A percentile compares a stretch with the other conserved stretches of the same genome.
Evolutionary conservation across 352 stramenopile genomes (phyloP).

Genomic region (Globisporangium perplexum): DNA sequence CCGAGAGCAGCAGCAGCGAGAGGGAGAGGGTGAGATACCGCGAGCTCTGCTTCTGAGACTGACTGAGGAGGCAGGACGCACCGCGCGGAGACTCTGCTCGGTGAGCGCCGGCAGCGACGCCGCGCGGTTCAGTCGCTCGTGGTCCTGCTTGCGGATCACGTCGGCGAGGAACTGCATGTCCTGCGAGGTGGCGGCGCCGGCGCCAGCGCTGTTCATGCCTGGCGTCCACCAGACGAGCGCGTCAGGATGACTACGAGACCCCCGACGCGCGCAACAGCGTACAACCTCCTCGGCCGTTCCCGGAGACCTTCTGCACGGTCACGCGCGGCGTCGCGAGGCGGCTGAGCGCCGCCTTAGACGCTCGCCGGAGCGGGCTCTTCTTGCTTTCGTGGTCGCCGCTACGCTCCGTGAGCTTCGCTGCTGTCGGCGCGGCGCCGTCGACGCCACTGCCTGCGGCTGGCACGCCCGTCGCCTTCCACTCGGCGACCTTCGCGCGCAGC

Average conservation of each 20-base stretch:
- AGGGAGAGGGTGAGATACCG: neutral
- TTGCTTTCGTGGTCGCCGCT: neutral
- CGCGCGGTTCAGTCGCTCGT: conserved; percentile 21
- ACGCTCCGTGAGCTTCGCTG: no score
- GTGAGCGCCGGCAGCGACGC: conserved; percentile 14
- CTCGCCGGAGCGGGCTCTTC: conserved; percentile 20
- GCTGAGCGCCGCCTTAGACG: conserved; percentile 40
- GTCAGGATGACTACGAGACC: neutral
- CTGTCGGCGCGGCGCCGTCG: no score
- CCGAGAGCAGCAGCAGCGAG: neutral
- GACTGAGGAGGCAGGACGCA: conserved; percentile 18
- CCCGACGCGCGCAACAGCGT: neutral
- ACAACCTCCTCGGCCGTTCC: neutral
- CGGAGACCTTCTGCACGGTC: conserved; percentile 11
- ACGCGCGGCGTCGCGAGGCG: conserved; percentile 29
- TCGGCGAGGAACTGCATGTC: conserved; percentile 46
- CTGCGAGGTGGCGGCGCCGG: conserved; percentile 23
- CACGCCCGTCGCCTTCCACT: conserved; percentile 42
- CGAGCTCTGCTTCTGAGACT: no score
- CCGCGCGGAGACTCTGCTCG: conserved; percentile 23
- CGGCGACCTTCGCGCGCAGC: conserved; percentile 37
- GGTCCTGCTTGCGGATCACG: conserved; percentile 40
- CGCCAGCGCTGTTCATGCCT: neutral
- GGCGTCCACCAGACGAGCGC: neutral
- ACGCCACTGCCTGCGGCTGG: neutral